Evolutionary conservation across 345 rosid species (phyloP).

Genomic region (Eucalyptus sp.): DNA sequence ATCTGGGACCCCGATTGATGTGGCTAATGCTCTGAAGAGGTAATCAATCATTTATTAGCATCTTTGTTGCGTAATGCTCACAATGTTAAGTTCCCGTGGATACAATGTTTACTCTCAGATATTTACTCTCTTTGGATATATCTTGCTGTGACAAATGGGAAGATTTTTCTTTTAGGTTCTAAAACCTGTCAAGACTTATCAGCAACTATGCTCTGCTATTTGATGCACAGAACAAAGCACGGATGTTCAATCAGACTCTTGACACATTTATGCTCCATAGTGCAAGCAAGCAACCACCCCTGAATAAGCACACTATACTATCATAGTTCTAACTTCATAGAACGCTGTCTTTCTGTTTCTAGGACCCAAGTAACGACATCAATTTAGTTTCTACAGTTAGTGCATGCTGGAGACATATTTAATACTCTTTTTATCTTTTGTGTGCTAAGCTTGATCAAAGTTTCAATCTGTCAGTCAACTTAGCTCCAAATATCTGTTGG

Average conservation of each 20-base stretch:
- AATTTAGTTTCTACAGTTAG: neutral
- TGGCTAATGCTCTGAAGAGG: constrained; percentile 70
- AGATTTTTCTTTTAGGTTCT: neutral
- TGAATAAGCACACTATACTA: neutral
- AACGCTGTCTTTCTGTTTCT: neutral
- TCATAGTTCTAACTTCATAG: neutral
- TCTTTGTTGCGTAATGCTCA: neutral
- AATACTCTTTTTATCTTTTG: neutral
- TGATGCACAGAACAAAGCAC: neutral
- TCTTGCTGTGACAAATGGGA: neutral
- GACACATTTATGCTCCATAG: neutral
- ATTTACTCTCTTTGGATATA: neutral
- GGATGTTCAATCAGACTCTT: neutral
- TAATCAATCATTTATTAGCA: neutral
- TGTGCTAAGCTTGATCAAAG: neutral
- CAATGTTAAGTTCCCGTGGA: neutral
- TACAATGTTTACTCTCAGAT: neutral
- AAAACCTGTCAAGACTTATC: neutral
- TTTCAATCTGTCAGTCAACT: neutral
- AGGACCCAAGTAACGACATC: neutral
- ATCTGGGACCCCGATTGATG: constrained; percentile 40
- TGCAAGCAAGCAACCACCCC: neutral
- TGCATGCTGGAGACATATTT: neutral
- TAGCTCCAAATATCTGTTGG: neutral
- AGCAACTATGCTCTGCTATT: neutral